Base-by-base conservation (phyloP, 768 basidiomycete species). In the Hericium alpestre region DNA sequence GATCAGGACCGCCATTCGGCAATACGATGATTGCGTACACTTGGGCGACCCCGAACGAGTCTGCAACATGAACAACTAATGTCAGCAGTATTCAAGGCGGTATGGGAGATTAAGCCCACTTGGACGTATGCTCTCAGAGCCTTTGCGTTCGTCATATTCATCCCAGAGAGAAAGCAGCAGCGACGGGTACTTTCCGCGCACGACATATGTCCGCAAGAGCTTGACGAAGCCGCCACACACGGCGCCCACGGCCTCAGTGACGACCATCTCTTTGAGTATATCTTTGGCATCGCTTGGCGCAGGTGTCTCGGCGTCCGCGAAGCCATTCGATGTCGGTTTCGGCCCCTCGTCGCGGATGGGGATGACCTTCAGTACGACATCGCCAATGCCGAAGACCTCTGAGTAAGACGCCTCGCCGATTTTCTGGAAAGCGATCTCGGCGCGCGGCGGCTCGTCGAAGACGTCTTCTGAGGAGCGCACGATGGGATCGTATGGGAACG, bases 341-440 rank as follows among this genome's bases (percentile, higher is more conserved):
- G 16, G 57, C 54, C 59, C 73, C 63, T 84, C 83, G 59, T 80
- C 74, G 52, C 82, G 76, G 39, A 93, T 70, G 6, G 92, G 93
- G 39, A 94, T 83, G 48, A 96, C 78, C 73, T 94, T 95, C 61
- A 94, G 76, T n/a, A 94, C 93, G 38, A 94, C 82, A 61, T 88
- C 81, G 2, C 87, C 87, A 53, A 93, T 86, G 8, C 87, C 87
- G 69, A 91, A 99, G 27, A 99, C 96, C 66, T 99, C 96, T 0
- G 92, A 95, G 70, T 88, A 99, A 51, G 89, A 91, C 7, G 96
- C 96, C 72, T 99, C 96, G 43, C 95, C 95, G 49, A 97, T 84
- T 71, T 99, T 99, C 62, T 72, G 76, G 70, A 93, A 92, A 6
- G 56, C 69, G 22, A 69, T 58, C 59, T 71, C 61, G 39, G 51